Conservation (phyloP, 108 stramenopile species). For the Parietichytrium sp. region DNA sequence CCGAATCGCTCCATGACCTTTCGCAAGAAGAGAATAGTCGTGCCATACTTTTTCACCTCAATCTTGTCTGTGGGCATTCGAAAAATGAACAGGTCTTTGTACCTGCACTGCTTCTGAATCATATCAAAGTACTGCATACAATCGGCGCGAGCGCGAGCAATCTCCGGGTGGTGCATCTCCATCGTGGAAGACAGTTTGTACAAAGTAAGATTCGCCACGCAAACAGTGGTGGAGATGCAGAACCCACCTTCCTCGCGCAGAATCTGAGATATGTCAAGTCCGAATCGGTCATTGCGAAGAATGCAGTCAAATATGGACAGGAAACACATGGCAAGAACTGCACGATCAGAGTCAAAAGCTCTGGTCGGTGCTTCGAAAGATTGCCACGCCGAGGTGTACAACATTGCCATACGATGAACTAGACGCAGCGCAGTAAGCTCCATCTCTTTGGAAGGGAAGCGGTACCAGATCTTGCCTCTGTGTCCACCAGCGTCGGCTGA, state of each 20-base stretch:
- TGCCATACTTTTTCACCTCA: slow-evolving; percentile 42
- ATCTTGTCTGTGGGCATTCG: slow-evolving; percentile 38
- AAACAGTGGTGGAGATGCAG: not conserved
- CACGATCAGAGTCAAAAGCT: slow-evolving; percentile 36
- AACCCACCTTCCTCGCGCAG: slow-evolving; percentile 13
- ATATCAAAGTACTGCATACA: slow-evolving; percentile 32
- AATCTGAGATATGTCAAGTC: slow-evolving; percentile 3
- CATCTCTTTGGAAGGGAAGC: not conserved
- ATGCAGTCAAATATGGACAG: slow-evolving; percentile 27
- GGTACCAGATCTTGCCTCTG: not conserved
- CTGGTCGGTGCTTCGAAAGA: slow-evolving; percentile 17
- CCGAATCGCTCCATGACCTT: slow-evolving; percentile 40
- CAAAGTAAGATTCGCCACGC: not conserved
- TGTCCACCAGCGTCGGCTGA: not conserved
- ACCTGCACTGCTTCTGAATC: not conserved
- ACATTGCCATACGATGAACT: not conserved
- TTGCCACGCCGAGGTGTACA: not conserved
- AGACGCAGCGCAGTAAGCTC: slow-evolving; percentile 14
- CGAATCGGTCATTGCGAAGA: slow-evolving; percentile 6
- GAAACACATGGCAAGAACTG: not conserved
- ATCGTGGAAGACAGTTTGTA: slow-evolving; percentile 14
- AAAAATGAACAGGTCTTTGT: slow-evolving; percentile 28
- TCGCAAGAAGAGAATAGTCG: slow-evolving; percentile 23
- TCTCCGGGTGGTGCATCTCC: slow-evolving; percentile 16
- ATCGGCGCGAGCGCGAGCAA: not conserved